These are phyloP conservation scores for Teunomyces tritomae DNA, from an alignment of 805 yeast genomes.

Conservation along the genomic window DNA sequence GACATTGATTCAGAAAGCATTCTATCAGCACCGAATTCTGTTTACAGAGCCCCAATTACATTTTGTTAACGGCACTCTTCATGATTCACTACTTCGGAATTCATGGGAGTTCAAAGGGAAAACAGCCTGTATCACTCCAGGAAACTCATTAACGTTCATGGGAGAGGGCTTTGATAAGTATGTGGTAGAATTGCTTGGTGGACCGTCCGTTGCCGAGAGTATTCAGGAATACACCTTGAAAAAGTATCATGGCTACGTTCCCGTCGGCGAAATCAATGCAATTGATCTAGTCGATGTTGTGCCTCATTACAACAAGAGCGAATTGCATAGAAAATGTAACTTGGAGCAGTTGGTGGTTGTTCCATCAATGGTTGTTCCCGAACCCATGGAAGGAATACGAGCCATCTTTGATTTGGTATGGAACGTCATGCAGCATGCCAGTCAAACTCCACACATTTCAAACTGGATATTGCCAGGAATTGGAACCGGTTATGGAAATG, in stretches of 20 bases:
- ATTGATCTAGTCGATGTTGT: slow-evolving; percentile 11
- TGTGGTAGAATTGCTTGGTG: slow-evolving; percentile 14
- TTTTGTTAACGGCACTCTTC: not conserved
- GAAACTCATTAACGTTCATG: slow-evolving; percentile 26
- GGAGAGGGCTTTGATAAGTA: slow-evolving; percentile 28
- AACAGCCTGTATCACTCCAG: slow-evolving; percentile 20
- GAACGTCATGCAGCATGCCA: slow-evolving; percentile 14
- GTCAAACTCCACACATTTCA: slow-evolving; percentile 1
- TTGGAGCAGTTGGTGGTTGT: slow-evolving; percentile 9
- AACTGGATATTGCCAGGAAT: slow-evolving; percentile 24
- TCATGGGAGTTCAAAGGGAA: not conserved
- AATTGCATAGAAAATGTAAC: slow-evolving; percentile 9
- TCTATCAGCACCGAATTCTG: not conserved
- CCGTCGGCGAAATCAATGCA: slow-evolving; percentile 13
- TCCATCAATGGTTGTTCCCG: slow-evolving; percentile 29
- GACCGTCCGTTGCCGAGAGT: slow-evolving; percentile 11
- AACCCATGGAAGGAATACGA: slow-evolving; percentile 5
- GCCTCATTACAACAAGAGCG: slow-evolving; percentile 7
- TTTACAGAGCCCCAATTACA: not conserved
- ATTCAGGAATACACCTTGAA: slow-evolving; percentile 16
- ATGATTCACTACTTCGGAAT: not conserved
- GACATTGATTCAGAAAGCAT: not conserved
- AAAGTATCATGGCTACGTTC: slow-evolving; percentile 17
- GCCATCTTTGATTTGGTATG: slow-evolving; percentile 20
- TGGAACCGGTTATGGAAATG: slow-evolving; percentile 26